Conservation (phyloP, 2,329 filamentous ascomycete species). For the Cordyceps cicadae region DNA sequence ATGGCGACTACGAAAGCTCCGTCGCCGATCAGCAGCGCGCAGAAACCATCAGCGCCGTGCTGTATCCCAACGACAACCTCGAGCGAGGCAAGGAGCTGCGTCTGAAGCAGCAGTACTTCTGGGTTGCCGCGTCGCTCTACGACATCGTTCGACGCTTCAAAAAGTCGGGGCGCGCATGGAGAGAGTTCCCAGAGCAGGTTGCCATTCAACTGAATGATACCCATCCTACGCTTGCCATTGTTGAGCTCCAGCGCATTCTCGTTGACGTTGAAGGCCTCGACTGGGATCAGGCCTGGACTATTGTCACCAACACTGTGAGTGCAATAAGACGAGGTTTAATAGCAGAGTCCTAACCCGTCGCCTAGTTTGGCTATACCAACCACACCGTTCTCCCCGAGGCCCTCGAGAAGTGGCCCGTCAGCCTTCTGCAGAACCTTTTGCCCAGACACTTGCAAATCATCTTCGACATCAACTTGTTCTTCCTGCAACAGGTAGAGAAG, state of each 20-base stretch:
- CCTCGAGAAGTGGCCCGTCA: slow-evolving; percentile 96
- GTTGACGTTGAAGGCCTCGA: slow-evolving; percentile 82
- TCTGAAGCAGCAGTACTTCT: slow-evolving; percentile 99
- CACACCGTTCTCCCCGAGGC: slow-evolving; percentile 96
- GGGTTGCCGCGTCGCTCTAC: slow-evolving; percentile 92
- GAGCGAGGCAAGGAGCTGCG: slow-evolving; percentile 95
- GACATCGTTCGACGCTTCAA: slow-evolving; percentile 98
- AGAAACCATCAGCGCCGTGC: slow-evolving; percentile 95
- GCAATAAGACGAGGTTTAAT: neutral
- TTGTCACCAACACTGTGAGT: slow-evolving; percentile 59
- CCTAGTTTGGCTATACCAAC: slow-evolving; percentile 88
- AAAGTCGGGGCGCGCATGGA: slow-evolving; percentile 88
- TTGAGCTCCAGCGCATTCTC: slow-evolving; percentile 89
- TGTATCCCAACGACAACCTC: slow-evolving; percentile 97
- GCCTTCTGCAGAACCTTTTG: slow-evolving; percentile 82
- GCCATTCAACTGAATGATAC: slow-evolving; percentile 98
- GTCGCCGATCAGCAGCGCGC: slow-evolving; percentile 97
- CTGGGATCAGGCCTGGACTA: slow-evolving; percentile 88
- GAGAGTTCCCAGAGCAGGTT: slow-evolving; percentile 85
- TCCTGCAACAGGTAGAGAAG: slow-evolving; percentile 85
- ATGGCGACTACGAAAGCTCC: slow-evolving; percentile 92
- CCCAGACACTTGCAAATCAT: slow-evolving; percentile 95
- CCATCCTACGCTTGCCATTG: slow-evolving; percentile 90
- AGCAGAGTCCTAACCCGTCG: neutral
- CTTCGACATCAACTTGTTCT: slow-evolving; percentile 94